Evolutionary conservation across 805 yeast species (phyloP), one percentile per base, ranked within the genome.

Genomic region (Kuraishia capsulata): DNA sequence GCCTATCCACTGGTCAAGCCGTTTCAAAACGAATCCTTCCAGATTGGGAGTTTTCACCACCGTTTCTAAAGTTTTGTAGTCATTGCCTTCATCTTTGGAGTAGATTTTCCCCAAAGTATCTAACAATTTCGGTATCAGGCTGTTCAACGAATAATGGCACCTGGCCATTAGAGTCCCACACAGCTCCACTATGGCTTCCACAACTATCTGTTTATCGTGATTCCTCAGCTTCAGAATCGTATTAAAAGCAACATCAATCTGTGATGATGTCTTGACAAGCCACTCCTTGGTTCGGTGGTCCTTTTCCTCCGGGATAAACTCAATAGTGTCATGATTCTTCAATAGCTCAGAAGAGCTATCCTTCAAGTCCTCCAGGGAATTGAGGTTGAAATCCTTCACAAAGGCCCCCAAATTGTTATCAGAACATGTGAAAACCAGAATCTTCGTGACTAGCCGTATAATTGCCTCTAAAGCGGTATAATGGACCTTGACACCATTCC

Each of bases 191-290:
- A 70, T 36, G 1, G 57, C 45, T 16, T 46, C 41, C 35, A 56
- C 52, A 4, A 69, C 68, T 37, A 63, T 63, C 4, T 41, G 37
- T 25, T 61, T 59, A 1, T 51, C 48, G 40, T 60, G 62, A 3
- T 30, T 39, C 20, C 52, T 39, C 1, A 60, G 35, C 16, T 44
- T 47, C 13, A 51, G 31, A 19, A 71, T 54, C 2, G 61, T 46
- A 19, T 59, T 53, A 4, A 79, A 41, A 0, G 80, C 74, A 14
- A 65, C 52, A 35, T 60, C 58, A 3, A 77, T 58, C 47, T 79
- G 84, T 14, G 54, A 47, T 4, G 70, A 54, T 0, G 82, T 75
- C 0, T 70, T 77, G 11, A 52, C 59, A n/a, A 76, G 50, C 86
- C 86, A 78, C 13, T 67, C 46, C 5, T 24, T 36, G n/a, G 37